Evolutionary conservation across 1,284 basidiomycete species (phyloP), one percentile per base, ranked within the genome.

Genomic region (Mycosarcoma mackinlayi): DNA sequence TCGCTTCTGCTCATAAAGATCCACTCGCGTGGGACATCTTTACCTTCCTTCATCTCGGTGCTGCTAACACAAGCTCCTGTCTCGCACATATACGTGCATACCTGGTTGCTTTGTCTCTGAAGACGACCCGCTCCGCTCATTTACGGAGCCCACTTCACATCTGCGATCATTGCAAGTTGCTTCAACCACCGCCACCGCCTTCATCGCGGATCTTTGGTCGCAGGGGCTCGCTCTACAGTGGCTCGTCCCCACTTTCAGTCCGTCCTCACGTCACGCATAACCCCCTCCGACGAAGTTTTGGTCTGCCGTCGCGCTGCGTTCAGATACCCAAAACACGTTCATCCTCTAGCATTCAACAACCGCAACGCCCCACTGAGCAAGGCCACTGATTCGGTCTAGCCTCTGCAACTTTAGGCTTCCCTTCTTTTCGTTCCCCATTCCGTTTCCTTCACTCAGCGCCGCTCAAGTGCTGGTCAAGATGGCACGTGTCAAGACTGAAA

Each of bases 401-500:
- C 42, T 14, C 19, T 48, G 39, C 31, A 23, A 18, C 21, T 47
- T 25, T 23, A 24, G 25, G 4, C 38, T 16, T 30, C 28, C 42
- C 23, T 10, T 28, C 33, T 21, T 40, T 50, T 35, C 34, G 14
- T 47, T 23, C 44, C 23, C n/a, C 18, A 6, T 3, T 19, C 16
- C 27, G 9, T 5, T 40, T 13, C 51, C 45, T 23, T 5, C 18
- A 2, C 13, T 42, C 41, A 19, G 11, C 21, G 33, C 11, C 24
- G 21, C 10, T 4, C 23, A 14, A 9, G 6, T 4, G 13, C 23
- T 14, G 13, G 19, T 18, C 40, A 56, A 9, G 38, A 66, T 66
- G 63, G 24, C 56, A 8, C 45, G 27, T 37, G 56, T 53, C 50
- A 64, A 64, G 46, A 51, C 56, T 13, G 56, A 59, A 45, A 38